Evolutionary conservation across 2,329 filamentous ascomycete genomes (phyloP).

Genomic region (Fonsecaea nubica): DNA sequence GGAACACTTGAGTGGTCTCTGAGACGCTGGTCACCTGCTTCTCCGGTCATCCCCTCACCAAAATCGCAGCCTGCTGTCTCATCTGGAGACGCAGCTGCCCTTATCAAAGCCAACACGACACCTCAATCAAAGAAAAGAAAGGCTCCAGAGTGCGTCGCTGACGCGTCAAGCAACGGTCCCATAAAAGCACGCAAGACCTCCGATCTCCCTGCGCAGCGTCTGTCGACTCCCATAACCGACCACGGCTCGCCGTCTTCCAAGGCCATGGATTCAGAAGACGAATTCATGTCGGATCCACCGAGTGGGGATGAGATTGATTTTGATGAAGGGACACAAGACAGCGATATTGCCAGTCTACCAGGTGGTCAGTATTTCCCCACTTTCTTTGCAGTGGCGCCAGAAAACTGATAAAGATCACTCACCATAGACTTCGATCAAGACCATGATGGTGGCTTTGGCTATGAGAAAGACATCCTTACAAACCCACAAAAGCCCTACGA

Average conservation of each 20-base stretch:
- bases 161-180: slow-evolving; percentile 40
- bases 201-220: slow-evolving; percentile 38
- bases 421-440: slow-evolving; percentile 64
- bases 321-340: slow-evolving; percentile 70
- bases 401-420: slow-evolving; percentile 37
- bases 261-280: slow-evolving; percentile 92
- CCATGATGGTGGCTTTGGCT: slow-evolving; percentile 66
- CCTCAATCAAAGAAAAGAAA: slow-evolving; percentile 60
- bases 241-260: slow-evolving; percentile 53
- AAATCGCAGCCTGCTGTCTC: slow-evolving; percentile 38
- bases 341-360: slow-evolving; percentile 62
- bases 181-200: slow-evolving; percentile 46
- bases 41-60: slow-evolving; percentile 22
- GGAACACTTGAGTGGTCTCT: slow-evolving; percentile 8
- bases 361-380: slow-evolving; percentile 31
- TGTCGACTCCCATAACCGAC: slow-evolving; percentile 59
- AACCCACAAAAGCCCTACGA: slow-evolving; percentile 79
- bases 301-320: slow-evolving; percentile 75
- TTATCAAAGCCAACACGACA: slow-evolving; percentile 56
- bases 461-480: slow-evolving; percentile 74
- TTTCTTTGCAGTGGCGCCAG: not conserved
- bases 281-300: slow-evolving; percentile 84
- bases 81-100: slow-evolving; percentile 38
- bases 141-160: slow-evolving; percentile 54
- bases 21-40: slow-evolving; percentile 5